Base-by-base conservation (phyloP, 345 rosid genomes). In the Kandelia obovata region DNA sequence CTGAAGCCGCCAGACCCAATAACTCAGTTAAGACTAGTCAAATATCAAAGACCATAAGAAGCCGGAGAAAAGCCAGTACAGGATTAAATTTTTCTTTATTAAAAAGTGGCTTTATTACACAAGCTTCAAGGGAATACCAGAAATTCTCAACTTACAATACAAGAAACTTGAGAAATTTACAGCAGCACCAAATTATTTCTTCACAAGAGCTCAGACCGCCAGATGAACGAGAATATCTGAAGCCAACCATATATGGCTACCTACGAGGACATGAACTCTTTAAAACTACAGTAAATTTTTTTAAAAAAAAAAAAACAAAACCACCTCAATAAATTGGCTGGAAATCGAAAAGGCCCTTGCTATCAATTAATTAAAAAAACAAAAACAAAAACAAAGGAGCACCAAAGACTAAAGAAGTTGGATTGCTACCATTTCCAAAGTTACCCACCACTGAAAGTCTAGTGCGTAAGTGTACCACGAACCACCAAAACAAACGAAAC, bases 361-460 rank as follows among this genome's bases (percentile, higher is more conserved):
- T 49, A 34, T 69, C 73, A 65, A 67, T 53, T 57, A 66, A 35
- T 69, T 53, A 23, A 62, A 23, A 55, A 59, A 66, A 66, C 0
- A 31, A 31, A 3, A 31, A 31, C 0, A 31, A 31, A 3, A 31
- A 31, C 0, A 31, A 64, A 65, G 32, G 51, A 19, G 78, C 19
- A 73, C 13, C 49, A 77, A 72, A 71, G 71, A 74, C 77, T 67
- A 80, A 53, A 62, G 60, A 37, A 60, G 30, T 37, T 58, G 62
- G 75, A 77, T 47, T 60, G 66, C 68, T n/a, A 70, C 72, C 76
- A 71, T 71, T 79, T 71, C 78, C 83, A 77, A 78, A 63, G 81
- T 68, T 30, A 57, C 68, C 59, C 67, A 69, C 67, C 25, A 59
- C 73, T 64, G 77, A 68, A 73, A 59, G 65, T 39, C 37, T 6